A percentile compares a stretch with the other conserved stretches of the same genome.
Conservation (phyloP, 805 yeast genomes). For the Kuraishia ogatae region DNA sequence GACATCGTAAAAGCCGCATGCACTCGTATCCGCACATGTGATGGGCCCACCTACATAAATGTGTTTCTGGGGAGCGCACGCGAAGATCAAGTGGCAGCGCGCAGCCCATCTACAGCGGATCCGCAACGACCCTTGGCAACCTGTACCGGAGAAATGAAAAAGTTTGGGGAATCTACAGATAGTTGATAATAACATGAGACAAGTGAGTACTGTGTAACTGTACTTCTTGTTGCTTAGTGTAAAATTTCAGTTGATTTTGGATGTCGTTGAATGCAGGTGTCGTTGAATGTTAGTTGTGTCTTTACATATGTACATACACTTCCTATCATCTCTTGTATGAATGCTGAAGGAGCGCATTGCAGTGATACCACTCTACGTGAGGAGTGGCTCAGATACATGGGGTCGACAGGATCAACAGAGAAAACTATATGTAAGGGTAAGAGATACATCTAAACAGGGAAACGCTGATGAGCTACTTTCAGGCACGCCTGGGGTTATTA, state of each 20-base stretch:
- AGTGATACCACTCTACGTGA: neutral
- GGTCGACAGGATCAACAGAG: neutral
- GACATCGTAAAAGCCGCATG: neutral
- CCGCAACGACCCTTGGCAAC: neutral
- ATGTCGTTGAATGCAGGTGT: no score
- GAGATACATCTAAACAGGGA: neutral
- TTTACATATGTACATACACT: neutral
- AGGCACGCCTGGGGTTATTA: neutral
- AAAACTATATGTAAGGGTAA: neutral
- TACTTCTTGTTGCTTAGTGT: no score
- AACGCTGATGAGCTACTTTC: neutral
- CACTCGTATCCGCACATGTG: neutral
- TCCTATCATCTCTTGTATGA: neutral
- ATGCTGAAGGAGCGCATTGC: neutral
- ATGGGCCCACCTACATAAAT: neutral
- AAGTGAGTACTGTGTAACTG: no score
- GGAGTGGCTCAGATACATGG: neutral
- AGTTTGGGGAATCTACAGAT: neutral
- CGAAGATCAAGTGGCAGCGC: neutral
- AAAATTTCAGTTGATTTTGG: no score
- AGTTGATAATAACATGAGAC: neutral
- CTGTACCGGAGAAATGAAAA: neutral
- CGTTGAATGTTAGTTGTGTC: no score
- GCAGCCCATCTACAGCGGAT: neutral
- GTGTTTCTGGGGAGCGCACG: neutral